A percentile compares a stretch with the other conserved stretches of the same genome.
Conservation (phyloP, 106 monocot species). For the Dendrobium nobile region DNA sequence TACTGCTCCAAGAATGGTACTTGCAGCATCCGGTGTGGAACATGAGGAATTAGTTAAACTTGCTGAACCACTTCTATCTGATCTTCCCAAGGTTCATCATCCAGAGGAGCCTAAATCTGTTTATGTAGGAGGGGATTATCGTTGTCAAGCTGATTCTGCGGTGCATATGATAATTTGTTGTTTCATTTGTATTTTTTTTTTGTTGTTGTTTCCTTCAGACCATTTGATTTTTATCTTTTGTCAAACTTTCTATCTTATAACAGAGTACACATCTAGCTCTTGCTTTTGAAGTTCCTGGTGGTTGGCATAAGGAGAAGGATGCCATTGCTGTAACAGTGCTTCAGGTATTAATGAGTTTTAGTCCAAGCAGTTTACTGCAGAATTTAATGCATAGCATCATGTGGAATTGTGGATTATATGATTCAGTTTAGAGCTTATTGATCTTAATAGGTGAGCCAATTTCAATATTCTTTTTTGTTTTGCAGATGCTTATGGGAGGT, state of each 20-base stretch:
- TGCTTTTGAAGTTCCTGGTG: constrained; percentile 93
- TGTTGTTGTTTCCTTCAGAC: background rate
- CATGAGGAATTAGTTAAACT: constrained; percentile 69
- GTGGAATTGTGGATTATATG: background rate
- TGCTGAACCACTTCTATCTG: constrained; percentile 70
- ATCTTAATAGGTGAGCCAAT: background rate
- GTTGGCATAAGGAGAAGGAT: constrained; percentile 76
- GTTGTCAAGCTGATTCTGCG: constrained; percentile 75
- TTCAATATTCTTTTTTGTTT: background rate
- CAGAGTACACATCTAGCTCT: constrained; percentile 76
- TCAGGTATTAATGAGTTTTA: constrained; percentile 37
- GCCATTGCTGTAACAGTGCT: constrained; percentile 74
- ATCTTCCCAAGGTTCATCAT: constrained; percentile 59
- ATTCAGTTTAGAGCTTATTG: background rate
- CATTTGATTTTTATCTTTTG: background rate
- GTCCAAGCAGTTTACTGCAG: background rate
- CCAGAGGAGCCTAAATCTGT: constrained; percentile 62
- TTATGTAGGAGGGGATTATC: constrained; percentile 79
- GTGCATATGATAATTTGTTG: constrained; percentile 25
- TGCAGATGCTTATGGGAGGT: constrained; percentile 89
- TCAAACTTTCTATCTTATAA: constrained; percentile 6
- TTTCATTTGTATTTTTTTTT: background rate
- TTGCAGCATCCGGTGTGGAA: constrained; percentile 85
- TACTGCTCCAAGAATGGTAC: constrained; percentile 80
- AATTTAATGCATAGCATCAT: background rate